Conservation (phyloP, 768 basidiomycete genomes). For the Rickenella mellea region DNA sequence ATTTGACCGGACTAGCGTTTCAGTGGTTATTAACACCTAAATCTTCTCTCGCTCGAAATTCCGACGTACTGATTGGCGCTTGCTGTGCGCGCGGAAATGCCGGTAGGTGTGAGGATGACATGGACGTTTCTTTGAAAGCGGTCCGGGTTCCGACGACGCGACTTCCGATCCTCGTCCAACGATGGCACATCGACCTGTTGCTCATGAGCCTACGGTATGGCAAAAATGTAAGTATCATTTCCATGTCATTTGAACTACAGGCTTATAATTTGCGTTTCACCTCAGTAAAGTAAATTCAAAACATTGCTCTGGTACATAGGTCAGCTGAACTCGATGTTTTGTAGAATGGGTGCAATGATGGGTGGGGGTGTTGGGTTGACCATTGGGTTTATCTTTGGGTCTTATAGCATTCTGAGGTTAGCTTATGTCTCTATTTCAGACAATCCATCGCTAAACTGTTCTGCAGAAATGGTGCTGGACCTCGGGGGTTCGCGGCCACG, state of each 20-base stretch:
- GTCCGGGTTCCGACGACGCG: too few species aligned
- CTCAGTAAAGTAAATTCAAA: too few species aligned
- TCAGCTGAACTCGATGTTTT: constrained; percentile 2
- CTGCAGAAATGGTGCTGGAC: constrained; percentile 78
- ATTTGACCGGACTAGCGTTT: constrained; percentile 62
- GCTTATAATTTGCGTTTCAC: too few species aligned
- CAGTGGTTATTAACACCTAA: constrained; percentile 8
- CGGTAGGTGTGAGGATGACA: constrained; percentile 18
- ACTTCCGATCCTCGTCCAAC: too few species aligned
- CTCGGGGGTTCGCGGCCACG: constrained; percentile 81
- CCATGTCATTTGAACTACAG: background rate
- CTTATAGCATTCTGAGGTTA: constrained; percentile 84
- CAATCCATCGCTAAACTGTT: background rate
- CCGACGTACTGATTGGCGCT: constrained; percentile 80
- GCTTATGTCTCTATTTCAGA: constrained; percentile 14
- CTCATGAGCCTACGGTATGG: constrained; percentile 56
- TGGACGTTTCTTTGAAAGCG: too few species aligned
- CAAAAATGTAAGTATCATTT: constrained; percentile 25
- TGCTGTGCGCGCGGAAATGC: constrained; percentile 72
- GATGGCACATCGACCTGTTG: constrained; percentile 23
- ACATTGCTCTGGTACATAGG: too few species aligned
- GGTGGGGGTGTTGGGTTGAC: constrained; percentile 91
- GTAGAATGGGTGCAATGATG: constrained; percentile 90
- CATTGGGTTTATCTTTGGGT: constrained; percentile 95
- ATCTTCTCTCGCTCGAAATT: background rate